Base-by-base conservation (phyloP, 2,329 filamentous ascomycete species). In the Corniculantispora saksenae region DNA sequence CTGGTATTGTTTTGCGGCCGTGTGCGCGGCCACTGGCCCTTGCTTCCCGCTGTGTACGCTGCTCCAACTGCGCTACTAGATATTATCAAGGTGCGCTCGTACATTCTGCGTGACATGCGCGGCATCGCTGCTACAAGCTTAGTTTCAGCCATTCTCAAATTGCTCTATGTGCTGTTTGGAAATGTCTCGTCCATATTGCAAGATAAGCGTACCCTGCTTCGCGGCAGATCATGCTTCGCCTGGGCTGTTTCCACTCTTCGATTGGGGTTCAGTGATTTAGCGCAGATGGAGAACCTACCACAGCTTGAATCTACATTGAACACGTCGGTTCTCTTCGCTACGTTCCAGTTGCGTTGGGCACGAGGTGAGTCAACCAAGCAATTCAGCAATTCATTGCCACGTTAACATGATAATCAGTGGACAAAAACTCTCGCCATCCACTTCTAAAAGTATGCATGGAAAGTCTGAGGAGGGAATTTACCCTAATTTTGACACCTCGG, bases 161-260 rank as follows among this genome's bases (percentile, higher is more conserved):
- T 6, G n/a, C 25, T 60, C 13, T 25, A 50, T 1, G 43, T 60
- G 4, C 21, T 50, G 10, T 21, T 35, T n/a, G 57, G 25, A 19
- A 8, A 25, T 43, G 12, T 50, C 10, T 60, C 57, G 10, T 45
- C 7, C 10, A 17, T n/a, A 9, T 27, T 45, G 57, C 57, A 38
- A 10, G 29, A 38, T 9, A 21, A 15, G 40, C 17, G 27, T 13
- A 43, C 45, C 6, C 32, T 25, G 17, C 51, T 62, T 35, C 51
- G 50, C 15, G 25, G 51, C 23, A 35, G 38, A 6, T 62, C 60
- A 25, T 9, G 54, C 12, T 55, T 62, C 4, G 32, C 23, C 23
- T 62, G 60, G 60, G 13, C n/a, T 19, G 35, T 55, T 19, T 62
- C 40, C 2, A 55, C 50, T 10, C 60, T 62, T 29, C 25, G 17